Conservation (phyloP, 179 eudicot genomes). For the Spinacia oleracea region DNA sequence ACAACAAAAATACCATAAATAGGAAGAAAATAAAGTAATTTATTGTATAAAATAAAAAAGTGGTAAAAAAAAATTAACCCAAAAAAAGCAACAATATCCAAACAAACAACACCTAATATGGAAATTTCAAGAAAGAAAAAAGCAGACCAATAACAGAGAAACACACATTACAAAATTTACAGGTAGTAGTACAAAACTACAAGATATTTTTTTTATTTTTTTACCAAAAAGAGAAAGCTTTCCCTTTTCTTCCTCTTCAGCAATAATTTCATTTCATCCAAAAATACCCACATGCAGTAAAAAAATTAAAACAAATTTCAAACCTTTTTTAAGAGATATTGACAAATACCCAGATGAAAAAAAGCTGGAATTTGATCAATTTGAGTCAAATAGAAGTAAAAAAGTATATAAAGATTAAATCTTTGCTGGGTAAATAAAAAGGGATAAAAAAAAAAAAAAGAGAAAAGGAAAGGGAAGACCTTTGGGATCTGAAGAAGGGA, state of each 20-base stretch:
- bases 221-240: slow-evolving; percentile 1
- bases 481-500: slow-evolving; percentile 36
- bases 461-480: slow-evolving; percentile 26
- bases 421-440: neutral
- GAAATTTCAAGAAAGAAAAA: slow-evolving; percentile 21
- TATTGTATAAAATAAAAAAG: neutral
- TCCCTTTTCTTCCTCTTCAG: slow-evolving; percentile 10
- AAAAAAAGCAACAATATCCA: slow-evolving; percentile 6
- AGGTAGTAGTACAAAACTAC: neutral
- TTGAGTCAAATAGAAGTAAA: neutral
- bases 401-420: neutral
- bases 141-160: slow-evolving; percentile 27
- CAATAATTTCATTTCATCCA: slow-evolving; percentile 17
- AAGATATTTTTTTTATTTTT: neutral
- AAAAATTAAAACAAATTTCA: neutral
- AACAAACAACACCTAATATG: slow-evolving; percentile 25
- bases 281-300: slow-evolving; percentile 32
- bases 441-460: neutral
- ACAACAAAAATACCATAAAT: slow-evolving; percentile 5
- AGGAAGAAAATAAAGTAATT: neutral
- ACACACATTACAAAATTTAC: slow-evolving; percentile 3
- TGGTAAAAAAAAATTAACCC: slow-evolving; percentile 15
- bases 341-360: slow-evolving; percentile 10
- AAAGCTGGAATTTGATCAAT: slow-evolving; percentile 5
- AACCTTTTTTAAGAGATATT: neutral